Conservation (phyloP, 495 filamentous ascomycete genomes). For the Amorphotheca resinae region DNA sequence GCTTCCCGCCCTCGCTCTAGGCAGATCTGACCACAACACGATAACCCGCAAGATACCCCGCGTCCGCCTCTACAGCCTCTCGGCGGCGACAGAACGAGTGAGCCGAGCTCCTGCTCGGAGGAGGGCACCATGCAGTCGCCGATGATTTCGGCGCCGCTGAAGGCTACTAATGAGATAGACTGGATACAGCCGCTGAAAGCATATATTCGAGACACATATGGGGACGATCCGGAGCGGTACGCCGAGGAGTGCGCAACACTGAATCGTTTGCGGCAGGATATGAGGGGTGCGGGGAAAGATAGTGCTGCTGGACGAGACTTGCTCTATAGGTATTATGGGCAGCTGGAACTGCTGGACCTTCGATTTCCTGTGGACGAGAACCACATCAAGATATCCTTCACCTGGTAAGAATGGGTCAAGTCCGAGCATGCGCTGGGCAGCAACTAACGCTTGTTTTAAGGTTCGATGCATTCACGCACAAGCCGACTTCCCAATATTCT, state of each 20-base stretch:
- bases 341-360: constrained; percentile 87
- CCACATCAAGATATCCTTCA: constrained; percentile 97
- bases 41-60: background rate
- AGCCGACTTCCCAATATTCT: constrained; percentile 88
- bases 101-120: constrained; percentile 30
- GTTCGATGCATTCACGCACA: constrained; percentile 98
- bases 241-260: constrained; percentile 87
- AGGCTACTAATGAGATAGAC: constrained; percentile 99
- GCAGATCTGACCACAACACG: background rate
- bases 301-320: constrained; percentile 88
- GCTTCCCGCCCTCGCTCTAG: background rate
- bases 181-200: constrained; percentile 88
- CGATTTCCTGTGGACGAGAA: constrained; percentile 96
- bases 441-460: constrained; percentile 29
- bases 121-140: constrained; percentile 46
- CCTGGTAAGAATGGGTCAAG: constrained; percentile 70
- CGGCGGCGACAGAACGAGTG: background rate
- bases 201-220: constrained; percentile 88
- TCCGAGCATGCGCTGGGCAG: no score
- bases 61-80: background rate
- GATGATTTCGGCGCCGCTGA: constrained; percentile 86
- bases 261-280: constrained; percentile 95
- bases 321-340: constrained; percentile 94
- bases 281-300: constrained; percentile 95
- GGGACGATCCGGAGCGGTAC: constrained; percentile 92